These are phyloP conservation scores for Xylariaceae sp. DNA, from an alignment of 2,329 filamentous ascomycete species.

Conservation along the genomic window DNA sequence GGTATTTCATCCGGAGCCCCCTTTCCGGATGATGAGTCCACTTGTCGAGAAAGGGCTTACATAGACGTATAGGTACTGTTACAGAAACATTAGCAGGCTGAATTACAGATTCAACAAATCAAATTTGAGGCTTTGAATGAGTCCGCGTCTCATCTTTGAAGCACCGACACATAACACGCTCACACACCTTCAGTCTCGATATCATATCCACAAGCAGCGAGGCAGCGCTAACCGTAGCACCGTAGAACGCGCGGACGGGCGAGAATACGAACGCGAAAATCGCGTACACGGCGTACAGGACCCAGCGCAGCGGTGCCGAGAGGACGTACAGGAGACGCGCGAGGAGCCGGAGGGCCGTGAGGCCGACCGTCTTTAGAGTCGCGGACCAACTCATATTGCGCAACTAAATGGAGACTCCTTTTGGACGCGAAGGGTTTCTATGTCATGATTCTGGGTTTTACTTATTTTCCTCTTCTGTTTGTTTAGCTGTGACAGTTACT, in stretches of 20 bases:
- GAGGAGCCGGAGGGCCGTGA: conserved; percentile 16
- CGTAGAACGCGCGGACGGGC: conserved; percentile 25
- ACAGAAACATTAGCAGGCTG: conserved; percentile 3
- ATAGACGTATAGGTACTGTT: conserved; percentile 32
- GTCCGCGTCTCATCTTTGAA: not conserved
- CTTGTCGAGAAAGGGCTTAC: conserved; percentile 22
- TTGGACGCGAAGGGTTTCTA: not conserved
- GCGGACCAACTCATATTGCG: conserved; percentile 14
- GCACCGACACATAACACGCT: conserved; percentile 1
- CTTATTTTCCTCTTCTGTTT: not conserved
- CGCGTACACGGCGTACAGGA: conserved; percentile 24
- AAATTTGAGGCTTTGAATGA: not conserved
- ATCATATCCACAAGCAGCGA: conserved; percentile 21
- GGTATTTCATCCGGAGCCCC: not conserved
- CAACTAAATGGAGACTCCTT: no score
- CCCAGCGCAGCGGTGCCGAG: conserved; percentile 29
- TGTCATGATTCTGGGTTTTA: not conserved
- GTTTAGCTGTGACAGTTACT: not conserved
- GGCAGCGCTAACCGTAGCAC: conserved; percentile 9
- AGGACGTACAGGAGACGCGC: conserved; percentile 24
- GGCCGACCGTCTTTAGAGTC: conserved; percentile 23
- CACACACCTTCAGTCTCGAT: conserved; percentile 28
- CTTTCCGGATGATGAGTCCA: no score
- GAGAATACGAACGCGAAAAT: conserved; percentile 29
- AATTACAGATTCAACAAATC: not conserved